Conservation (phyloP, 345 rosid genomes). For the Pistacia atlantica region DNA sequence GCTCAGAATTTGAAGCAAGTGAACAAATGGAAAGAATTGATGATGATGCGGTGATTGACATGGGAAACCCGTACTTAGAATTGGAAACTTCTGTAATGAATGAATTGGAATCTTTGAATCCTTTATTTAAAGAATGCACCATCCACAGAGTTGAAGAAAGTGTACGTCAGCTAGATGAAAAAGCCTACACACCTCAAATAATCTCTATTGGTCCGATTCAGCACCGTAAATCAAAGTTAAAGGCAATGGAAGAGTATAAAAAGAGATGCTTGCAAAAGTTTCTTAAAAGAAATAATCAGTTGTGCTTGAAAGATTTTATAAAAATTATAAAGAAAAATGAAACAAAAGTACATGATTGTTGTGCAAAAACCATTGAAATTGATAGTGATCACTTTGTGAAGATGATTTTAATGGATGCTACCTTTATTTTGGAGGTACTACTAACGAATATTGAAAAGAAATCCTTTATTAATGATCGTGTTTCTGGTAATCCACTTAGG, state of each 20-base stretch:
- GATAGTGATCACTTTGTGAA: slow-evolving; percentile 2
- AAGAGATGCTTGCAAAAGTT: too few species aligned
- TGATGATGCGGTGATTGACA: not conserved
- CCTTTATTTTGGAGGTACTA: slow-evolving; percentile 21
- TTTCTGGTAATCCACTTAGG: too few species aligned
- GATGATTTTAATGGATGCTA: slow-evolving; percentile 21
- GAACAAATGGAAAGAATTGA: too few species aligned
- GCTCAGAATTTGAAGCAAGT: too few species aligned
- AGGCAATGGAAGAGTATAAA: too few species aligned
- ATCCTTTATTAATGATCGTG: too few species aligned
- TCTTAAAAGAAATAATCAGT: too few species aligned
- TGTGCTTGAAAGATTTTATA: too few species aligned
- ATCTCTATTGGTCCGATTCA: not conserved
- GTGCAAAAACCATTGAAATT: not conserved
- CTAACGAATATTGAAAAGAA: not conserved
- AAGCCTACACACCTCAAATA: slow-evolving; percentile 1
- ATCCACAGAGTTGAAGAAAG: slow-evolving; percentile 19
- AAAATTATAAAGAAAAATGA: too few species aligned
- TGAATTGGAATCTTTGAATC: not conserved
- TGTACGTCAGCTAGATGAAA: not conserved
- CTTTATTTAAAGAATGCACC: not conserved
- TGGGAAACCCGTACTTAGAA: not conserved
- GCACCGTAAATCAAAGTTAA: too few species aligned
- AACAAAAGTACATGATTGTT: slow-evolving; percentile 6
- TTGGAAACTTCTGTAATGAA: not conserved